phyloP scores from a whole-genome alignment of 2,329 filamentous ascomycete species.

The Emericellopsis cladophorae region DNA sequence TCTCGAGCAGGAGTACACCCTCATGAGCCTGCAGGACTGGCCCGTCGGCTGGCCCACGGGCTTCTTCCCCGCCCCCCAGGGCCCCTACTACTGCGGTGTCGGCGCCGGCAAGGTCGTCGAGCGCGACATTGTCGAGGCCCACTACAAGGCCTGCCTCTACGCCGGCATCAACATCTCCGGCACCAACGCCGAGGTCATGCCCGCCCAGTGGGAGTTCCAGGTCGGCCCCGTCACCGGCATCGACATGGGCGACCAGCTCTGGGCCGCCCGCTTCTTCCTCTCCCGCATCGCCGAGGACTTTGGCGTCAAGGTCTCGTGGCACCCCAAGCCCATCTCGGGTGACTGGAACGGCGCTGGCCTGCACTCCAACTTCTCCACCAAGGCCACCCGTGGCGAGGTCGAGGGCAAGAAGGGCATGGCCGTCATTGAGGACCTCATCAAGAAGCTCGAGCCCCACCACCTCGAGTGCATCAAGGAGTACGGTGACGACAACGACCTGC shows the following conservation, averaged over 20 bases:
- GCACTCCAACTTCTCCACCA: constrained; percentile 87
- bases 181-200: constrained; percentile 98
- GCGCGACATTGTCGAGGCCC: constrained; percentile 83
- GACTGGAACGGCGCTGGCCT: constrained; percentile 92
- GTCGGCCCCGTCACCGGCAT: constrained; percentile 85
- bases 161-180: constrained; percentile 88
- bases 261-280: constrained; percentile 73
- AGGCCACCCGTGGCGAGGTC: constrained; percentile 71
- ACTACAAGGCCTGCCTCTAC: constrained; percentile 59
- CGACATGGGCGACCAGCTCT: constrained; percentile 89
- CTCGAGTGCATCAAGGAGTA: constrained; percentile 84
- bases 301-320: constrained; percentile 86
- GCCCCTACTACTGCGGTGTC: constrained; percentile 64
- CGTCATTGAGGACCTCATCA: constrained; percentile 75
- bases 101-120: constrained; percentile 94
- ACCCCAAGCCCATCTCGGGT: constrained; percentile 89
- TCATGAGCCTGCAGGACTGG: constrained; percentile 66
- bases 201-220: constrained; percentile 96
- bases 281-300: constrained; percentile 92
- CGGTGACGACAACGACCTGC: constrained; percentile 88
- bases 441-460: constrained; percentile 71
- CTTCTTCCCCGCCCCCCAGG: constrained; percentile 70
- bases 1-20: constrained; percentile 89
- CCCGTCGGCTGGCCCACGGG: constrained; percentile 64
- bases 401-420: constrained; percentile 76